Evolutionary conservation across 73 alveolate species (phyloP).

Genomic region (Blepharisma japonicum): DNA sequence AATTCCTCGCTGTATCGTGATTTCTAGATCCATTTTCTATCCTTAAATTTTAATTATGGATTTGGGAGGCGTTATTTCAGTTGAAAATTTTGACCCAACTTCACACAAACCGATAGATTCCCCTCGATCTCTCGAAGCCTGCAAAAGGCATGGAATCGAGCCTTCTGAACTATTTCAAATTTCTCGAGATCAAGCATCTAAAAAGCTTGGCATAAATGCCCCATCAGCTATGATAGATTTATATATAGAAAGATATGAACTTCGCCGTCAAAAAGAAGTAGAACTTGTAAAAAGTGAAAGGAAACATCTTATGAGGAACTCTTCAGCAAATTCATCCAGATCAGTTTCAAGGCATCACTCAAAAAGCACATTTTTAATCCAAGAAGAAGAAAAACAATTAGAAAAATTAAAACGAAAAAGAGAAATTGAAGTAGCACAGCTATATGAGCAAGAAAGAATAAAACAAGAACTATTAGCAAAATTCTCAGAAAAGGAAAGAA

Average conservation of each 20-base stretch:
- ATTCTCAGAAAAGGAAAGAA: conserved; percentile 41
- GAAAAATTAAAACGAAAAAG: conserved; percentile 39
- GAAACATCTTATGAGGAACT: conserved; percentile 37
- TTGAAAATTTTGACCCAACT: conserved; percentile 27
- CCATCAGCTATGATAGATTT: conserved; percentile 42
- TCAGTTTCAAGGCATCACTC: conserved; percentile 39
- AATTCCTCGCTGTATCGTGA: conserved; percentile 23
- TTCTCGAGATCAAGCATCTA: conserved; percentile 39
- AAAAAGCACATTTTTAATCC: conserved; percentile 36
- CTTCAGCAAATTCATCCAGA: conserved; percentile 31
- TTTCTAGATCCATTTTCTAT: neutral
- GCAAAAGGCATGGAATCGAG: conserved; percentile 63
- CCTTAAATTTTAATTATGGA: neutral
- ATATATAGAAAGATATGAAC: conserved; percentile 42
- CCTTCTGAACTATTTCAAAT: conserved; percentile 56
- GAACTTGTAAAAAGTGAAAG: conserved; percentile 35
- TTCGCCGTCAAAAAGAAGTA: conserved; percentile 42
- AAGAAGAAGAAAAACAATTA: conserved; percentile 52
- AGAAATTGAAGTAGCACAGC: conserved; percentile 19
- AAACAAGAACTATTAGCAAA: conserved; percentile 31
- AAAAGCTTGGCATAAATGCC: conserved; percentile 36
- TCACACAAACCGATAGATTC: conserved; percentile 32
- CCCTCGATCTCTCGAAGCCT: conserved; percentile 71
- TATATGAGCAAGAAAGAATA: conserved; percentile 42
- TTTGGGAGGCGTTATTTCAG: neutral